Evolutionary conservation across 352 stramenopile species (phyloP).

Genomic region (Halophytophthora polymorphica): DNA sequence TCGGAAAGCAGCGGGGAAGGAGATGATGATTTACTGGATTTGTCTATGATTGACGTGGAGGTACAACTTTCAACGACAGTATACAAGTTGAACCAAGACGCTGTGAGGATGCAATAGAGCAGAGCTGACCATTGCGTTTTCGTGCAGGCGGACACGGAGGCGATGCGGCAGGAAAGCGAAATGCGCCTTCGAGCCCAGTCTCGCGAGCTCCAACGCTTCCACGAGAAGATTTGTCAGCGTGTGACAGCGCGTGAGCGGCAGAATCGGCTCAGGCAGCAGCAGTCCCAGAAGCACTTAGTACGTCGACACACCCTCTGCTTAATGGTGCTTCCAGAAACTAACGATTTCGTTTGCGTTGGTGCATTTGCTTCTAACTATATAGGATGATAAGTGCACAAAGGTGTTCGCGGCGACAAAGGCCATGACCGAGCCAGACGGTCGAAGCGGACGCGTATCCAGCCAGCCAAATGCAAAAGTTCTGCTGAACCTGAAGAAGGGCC

Average conservation of each 20-base stretch:
- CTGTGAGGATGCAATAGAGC: not conserved
- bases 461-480: constrained; percentile 14
- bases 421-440: not conserved
- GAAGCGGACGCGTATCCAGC: constrained; percentile 5
- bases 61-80: not conserved
- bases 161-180: constrained; percentile 30
- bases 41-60: constrained; percentile 15
- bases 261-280: constrained; percentile 27
- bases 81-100: not conserved
- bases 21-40: constrained; percentile 10
- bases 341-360: too few species aligned
- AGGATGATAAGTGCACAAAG: constrained; percentile 42
- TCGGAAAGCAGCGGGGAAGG: not conserved
- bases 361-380: not conserved
- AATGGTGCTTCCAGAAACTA: too few species aligned
- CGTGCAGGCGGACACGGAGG: constrained; percentile 32
- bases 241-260: constrained; percentile 45
- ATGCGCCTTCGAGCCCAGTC: constrained; percentile 31
- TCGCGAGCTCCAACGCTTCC: constrained; percentile 50
- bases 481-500: constrained; percentile 11
- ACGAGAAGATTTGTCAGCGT: constrained; percentile 54
- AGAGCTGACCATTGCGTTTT: not conserved
- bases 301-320: not conserved
- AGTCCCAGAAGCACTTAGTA: constrained; percentile 22
- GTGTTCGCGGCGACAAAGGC: constrained; percentile 22